Evolutionary conservation across 2,329 filamentous ascomycete genomes (phyloP).

Genomic region (Calonectria leucothoes): DNA sequence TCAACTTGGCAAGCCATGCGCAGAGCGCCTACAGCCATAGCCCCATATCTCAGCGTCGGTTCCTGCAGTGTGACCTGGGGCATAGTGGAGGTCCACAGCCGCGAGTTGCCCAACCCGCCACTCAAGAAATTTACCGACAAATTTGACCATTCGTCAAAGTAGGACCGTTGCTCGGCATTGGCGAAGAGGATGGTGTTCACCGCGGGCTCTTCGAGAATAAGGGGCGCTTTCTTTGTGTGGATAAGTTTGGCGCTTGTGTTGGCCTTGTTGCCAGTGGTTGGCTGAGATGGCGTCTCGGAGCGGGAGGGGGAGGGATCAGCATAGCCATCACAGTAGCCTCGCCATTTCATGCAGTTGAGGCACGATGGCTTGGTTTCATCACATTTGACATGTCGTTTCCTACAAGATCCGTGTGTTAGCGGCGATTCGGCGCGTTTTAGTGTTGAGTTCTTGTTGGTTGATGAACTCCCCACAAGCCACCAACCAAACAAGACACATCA

Average conservation of each 20-base stretch:
- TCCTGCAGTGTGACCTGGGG: slow-evolving; percentile 53
- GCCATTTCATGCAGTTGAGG: slow-evolving; percentile 55
- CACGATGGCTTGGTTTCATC: slow-evolving; percentile 55
- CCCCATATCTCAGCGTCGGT: slow-evolving; percentile 50
- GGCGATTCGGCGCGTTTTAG: slow-evolving; percentile 3
- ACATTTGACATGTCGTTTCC: slow-evolving; percentile 56
- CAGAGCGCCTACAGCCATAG: slow-evolving; percentile 55
- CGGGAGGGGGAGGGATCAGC: slow-evolving; percentile 30
- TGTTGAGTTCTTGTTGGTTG: neutral
- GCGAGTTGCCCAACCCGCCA: slow-evolving; percentile 47
- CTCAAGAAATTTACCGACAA: slow-evolving; percentile 51
- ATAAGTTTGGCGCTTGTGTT: slow-evolving; percentile 43
- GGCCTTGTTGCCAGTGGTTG: slow-evolving; percentile 25
- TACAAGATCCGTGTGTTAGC: slow-evolving; percentile 30
- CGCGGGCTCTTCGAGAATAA: slow-evolving; percentile 46
- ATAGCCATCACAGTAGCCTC: slow-evolving; percentile 53
- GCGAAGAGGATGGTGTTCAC: slow-evolving; percentile 50
- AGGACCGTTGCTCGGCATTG: slow-evolving; percentile 47
- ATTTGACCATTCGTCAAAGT: slow-evolving; percentile 52
- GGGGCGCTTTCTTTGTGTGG: slow-evolving; percentile 44
- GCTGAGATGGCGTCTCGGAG: slow-evolving; percentile 12
- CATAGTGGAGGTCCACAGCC: slow-evolving; percentile 54
- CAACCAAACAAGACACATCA: neutral
- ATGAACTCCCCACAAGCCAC: neutral
- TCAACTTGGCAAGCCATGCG: slow-evolving; percentile 47